Evolutionary conservation across 1,139 yeast species (phyloP), one percentile per base, ranked within the genome.

Genomic region (Taphrina populina): DNA sequence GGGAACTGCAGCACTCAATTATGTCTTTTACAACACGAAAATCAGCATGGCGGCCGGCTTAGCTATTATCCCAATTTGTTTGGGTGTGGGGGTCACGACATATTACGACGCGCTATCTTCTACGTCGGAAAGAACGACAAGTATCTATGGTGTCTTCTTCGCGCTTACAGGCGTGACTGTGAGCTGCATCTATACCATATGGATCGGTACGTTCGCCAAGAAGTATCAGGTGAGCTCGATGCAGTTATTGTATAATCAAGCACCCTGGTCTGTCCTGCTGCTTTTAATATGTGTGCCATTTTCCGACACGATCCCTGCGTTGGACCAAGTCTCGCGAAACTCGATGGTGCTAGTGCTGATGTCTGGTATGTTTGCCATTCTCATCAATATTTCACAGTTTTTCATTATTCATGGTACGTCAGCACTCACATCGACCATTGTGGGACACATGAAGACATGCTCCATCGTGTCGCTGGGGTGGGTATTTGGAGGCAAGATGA

Each of bases 381-480:
- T 52, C 21, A 40, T 52, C 49, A 52, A 52, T 30, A 32, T 52
- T 33, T 52, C 56, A 8, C 56, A 52, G 11, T 52, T 52, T 32
- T 52, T 52, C 49, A 52, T 52, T 30, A 41, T 52, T 19, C 49
- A 40, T 19, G 56, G 56, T 19, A 52, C 49, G n/a, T 52, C 56
- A 11, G 56, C 56, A 6, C 36, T 52, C 35, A 41, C 56, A 15
- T 40, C 49, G n/a, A 52, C 56, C 15, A 41, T 52, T 20, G 56
- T 52, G 8, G 56, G 56, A 20, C 56, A 52, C 36, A 24, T 41
- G 49, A 52, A 52, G 30, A 52, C 56, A 8, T 52, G 56, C 39
- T 52, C 49, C 23, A 52, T 52, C 29, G 56, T 52, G n/a, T 33
- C 49, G 17, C 49, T 52, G n/a, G 56, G 56, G 19, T 52, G 56